Conservation (phyloP, 2,329 filamentous ascomycete genomes). For the Penicillium occitanis region DNA sequence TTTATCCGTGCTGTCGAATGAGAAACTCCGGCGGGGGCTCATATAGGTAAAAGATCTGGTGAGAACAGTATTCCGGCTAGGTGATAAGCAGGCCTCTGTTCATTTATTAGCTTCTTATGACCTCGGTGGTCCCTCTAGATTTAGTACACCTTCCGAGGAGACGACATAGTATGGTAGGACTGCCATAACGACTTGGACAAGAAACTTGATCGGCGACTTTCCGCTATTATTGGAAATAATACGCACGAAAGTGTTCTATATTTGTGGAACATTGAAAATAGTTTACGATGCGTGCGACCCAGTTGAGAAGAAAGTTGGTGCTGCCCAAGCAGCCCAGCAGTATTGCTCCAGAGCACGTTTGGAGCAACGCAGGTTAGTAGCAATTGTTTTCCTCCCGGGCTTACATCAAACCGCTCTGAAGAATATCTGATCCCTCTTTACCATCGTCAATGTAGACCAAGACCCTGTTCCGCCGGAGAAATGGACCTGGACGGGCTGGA, state of each 20-base stretch:
- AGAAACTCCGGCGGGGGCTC: background rate
- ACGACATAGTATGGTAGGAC: background rate
- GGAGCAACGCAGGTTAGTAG: slow-evolving; percentile 22
- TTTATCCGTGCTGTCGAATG: background rate
- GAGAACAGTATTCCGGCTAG: background rate
- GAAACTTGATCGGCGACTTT: background rate
- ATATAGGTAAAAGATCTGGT: background rate
- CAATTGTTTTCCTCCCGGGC: background rate
- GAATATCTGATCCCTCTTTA: background rate
- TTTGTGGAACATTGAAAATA: background rate
- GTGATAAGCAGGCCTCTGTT: background rate
- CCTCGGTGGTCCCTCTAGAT: background rate
- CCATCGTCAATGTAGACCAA: slow-evolving; percentile 10
- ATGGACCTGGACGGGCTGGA: slow-evolving; percentile 24
- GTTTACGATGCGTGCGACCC: background rate
- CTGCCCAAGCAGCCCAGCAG: slow-evolving; percentile 23
- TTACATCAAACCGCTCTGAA: background rate
- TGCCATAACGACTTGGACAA: slow-evolving; percentile 1
- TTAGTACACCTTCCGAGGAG: background rate
- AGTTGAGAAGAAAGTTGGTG: slow-evolving; percentile 11
- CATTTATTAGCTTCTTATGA: background rate
- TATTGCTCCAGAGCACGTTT: slow-evolving; percentile 23
- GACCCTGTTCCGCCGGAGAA: slow-evolving; percentile 23
- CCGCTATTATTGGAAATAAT: background rate
- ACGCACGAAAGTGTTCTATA: background rate